Conservation (phyloP, 768 basidiomycete species). For the Inosperma sp. region DNA sequence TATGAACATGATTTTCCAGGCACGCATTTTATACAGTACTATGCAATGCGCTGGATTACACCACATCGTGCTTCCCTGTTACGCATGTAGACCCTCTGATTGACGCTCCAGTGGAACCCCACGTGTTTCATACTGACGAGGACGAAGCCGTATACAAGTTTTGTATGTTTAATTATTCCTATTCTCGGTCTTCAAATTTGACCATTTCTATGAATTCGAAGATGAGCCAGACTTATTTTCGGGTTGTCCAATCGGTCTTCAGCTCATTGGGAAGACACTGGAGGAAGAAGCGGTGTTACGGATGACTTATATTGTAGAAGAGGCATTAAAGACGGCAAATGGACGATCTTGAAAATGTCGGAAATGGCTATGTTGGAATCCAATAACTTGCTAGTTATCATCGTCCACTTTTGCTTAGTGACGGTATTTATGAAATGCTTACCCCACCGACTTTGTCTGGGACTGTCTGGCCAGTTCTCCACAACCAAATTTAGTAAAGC, state of each 20-base stretch:
- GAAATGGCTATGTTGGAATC: background rate
- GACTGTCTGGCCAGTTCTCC: no score
- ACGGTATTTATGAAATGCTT: no score
- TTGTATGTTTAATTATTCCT: no score
- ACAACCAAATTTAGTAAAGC: no score
- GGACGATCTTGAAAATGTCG: slow-evolving; percentile 6
- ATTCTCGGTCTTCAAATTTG: background rate
- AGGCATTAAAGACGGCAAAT: slow-evolving; percentile 41
- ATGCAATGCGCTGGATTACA: slow-evolving; percentile 64
- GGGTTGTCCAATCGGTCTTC: slow-evolving; percentile 58
- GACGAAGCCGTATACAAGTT: slow-evolving; percentile 50
- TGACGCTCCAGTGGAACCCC: slow-evolving; percentile 44
- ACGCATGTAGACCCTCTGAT: slow-evolving; percentile 52
- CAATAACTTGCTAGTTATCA: background rate
- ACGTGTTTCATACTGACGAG: slow-evolving; percentile 47
- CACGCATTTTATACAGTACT: slow-evolving; percentile 56
- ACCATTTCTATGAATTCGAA: slow-evolving; percentile 19
- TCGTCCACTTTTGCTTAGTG: background rate
- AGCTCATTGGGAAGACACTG: slow-evolving; percentile 59
- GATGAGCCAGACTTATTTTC: slow-evolving; percentile 49
- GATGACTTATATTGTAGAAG: slow-evolving; percentile 62
- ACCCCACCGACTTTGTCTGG: no score
- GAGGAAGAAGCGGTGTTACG: slow-evolving; percentile 71
- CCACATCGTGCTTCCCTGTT: slow-evolving; percentile 58
- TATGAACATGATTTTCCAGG: slow-evolving; percentile 27